Evolutionary conservation across 306 rosid species (phyloP).

Genomic region (Biancaea sappan): DNA sequence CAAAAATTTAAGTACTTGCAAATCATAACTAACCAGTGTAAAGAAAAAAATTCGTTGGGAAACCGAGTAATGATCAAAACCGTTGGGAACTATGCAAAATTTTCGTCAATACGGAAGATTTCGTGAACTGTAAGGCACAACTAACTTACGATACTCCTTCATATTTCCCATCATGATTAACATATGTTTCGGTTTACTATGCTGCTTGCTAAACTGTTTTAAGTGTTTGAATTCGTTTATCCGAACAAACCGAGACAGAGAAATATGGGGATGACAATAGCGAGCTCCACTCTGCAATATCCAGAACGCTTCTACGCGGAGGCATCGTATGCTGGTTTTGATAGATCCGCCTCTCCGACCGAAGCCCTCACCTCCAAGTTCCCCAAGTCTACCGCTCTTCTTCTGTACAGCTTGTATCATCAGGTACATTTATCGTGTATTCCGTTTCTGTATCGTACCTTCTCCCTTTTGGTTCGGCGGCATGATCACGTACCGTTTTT

Average conservation of each 20-base stretch:
- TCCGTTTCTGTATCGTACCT: neutral
- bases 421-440: conserved; percentile 54
- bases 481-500: neutral
- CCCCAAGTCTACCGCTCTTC: conserved; percentile 79
- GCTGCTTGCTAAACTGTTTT: neutral
- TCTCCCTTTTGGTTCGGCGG: neutral
- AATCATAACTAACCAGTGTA: too few species aligned
- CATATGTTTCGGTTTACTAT: neutral
- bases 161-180: neutral
- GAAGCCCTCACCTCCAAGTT: conserved; percentile 80
- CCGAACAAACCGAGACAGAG: neutral
- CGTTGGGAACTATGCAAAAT: neutral
- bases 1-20: too few species aligned
- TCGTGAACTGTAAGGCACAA: neutral
- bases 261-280: conserved; percentile 47
- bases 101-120: neutral
- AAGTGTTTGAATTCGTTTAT: conserved; percentile 13
- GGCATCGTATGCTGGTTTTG: conserved; percentile 84
- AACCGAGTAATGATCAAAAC: neutral
- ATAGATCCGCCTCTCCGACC: conserved; percentile 81
- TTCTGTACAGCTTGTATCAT: conserved; percentile 79
- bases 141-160: neutral
- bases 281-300: conserved; percentile 81
- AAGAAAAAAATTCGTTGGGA: neutral
- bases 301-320: conserved; percentile 95